These are phyloP conservation scores for Hapsidospora chrysogenum DNA, from an alignment of 495 filamentous ascomycete genomes.

Conservation along the genomic window DNA sequence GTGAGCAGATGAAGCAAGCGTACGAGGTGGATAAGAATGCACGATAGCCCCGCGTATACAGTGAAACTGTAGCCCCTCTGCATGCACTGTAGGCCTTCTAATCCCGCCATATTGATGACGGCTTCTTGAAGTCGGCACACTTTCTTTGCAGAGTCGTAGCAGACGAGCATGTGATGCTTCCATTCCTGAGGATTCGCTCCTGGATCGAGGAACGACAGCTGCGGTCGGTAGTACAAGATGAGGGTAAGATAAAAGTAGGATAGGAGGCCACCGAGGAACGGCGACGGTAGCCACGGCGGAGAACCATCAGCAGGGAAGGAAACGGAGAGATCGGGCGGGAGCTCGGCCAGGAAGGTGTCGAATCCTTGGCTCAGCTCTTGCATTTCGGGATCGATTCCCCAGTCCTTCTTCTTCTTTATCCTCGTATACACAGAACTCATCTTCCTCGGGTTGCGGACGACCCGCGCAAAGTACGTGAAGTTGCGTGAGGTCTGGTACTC, in stretches of 20 bases:
- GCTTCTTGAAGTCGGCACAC: constrained; percentile 87
- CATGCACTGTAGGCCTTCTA: constrained; percentile 81
- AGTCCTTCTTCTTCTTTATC: constrained; percentile 72
- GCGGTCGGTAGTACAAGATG: constrained; percentile 80
- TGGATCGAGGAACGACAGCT: constrained; percentile 61
- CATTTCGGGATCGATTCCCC: constrained; percentile 77
- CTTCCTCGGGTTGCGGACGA: constrained; percentile 61
- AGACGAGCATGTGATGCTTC: constrained; percentile 77
- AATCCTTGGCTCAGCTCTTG: constrained; percentile 60
- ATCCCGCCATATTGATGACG: constrained; percentile 57
- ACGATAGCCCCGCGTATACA: constrained; percentile 82
- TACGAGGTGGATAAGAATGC: constrained; percentile 91
- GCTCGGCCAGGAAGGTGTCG: constrained; percentile 53
- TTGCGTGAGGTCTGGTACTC: constrained; percentile 68
- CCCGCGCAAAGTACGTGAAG: constrained; percentile 61
- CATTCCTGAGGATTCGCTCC: constrained; percentile 58
- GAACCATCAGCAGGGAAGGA: constrained; percentile 63
- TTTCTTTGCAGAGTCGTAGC: constrained; percentile 72
- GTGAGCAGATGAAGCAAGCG: constrained; percentile 12
- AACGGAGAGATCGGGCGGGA: constrained; percentile 68
- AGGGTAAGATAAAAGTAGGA: constrained; percentile 79
- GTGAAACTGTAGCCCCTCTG: constrained; percentile 89
- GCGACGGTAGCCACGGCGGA: constrained; percentile 71
- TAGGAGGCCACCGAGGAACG: constrained; percentile 86
- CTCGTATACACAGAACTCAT: constrained; percentile 61